Evolutionary conservation across 352 stramenopile genomes (phyloP).

Genomic region (Saprolegnia diclina): DNA sequence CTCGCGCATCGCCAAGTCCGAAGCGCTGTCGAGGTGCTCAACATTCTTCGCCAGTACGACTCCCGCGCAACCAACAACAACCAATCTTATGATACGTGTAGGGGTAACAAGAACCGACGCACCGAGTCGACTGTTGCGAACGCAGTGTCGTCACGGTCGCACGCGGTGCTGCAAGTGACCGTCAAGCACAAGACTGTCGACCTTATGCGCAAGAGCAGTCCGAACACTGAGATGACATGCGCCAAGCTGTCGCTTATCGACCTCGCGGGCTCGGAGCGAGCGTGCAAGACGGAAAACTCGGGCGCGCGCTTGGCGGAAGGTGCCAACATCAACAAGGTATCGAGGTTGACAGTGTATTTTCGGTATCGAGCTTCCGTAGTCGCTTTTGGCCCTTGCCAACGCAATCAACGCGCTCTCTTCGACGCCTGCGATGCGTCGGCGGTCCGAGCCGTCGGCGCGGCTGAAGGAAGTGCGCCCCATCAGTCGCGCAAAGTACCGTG

Average conservation of each 20-base stretch:
- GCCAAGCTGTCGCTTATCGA: constrained; percentile 82
- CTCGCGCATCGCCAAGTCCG: constrained; percentile 47
- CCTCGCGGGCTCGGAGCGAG: constrained; percentile 73
- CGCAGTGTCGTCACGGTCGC: constrained; percentile 69
- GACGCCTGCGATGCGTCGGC: not conserved
- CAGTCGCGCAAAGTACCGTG: constrained; percentile 50
- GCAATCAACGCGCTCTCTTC: constrained; percentile 84
- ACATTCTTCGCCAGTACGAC: constrained; percentile 41
- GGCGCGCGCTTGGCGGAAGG: constrained; percentile 53
- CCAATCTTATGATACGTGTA: constrained; percentile 11
- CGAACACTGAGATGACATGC: constrained; percentile 50
- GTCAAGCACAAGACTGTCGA: constrained; percentile 54
- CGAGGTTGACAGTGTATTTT: not conserved
- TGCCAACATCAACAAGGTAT: constrained; percentile 63
- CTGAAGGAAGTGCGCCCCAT: constrained; percentile 34
- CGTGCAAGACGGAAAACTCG: constrained; percentile 70
- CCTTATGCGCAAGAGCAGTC: constrained; percentile 41
- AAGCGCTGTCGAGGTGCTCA: constrained; percentile 42
- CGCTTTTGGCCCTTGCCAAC: constrained; percentile 75
- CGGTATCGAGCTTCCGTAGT: constrained; percentile 29
- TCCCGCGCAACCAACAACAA: not conserved
- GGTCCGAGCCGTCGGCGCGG: constrained; percentile 28
- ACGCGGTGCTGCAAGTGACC: constrained; percentile 76
- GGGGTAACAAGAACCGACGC: constrained; percentile 48
- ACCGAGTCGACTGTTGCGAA: constrained; percentile 76